Base-by-base conservation (phyloP, 2,329 filamentous ascomycete genomes). In the Cyphellophora attinorum region DNA sequence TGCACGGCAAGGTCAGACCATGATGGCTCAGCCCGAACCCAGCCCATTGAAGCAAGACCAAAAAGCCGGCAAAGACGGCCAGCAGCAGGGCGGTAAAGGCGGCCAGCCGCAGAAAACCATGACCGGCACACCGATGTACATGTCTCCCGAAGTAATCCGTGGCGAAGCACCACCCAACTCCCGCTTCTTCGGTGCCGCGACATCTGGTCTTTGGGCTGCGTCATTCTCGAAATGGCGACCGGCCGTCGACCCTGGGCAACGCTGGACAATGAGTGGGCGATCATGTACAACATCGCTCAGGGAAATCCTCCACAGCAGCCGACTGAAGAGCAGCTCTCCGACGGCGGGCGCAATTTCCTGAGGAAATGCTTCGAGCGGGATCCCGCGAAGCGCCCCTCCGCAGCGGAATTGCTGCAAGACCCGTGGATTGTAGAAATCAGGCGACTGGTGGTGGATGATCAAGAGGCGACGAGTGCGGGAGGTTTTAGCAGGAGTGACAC, bases 251-350 rank as follows among this genome's bases (percentile, higher is more conserved):
- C 91, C 1, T 98, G 91, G 91, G 85, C 86, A 16, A 85, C 81
- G 45, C 76, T 96, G 30, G 91, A 98, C 64, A 98, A 98, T 55
- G 91, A 98, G 60, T 98, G 88, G 86, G 91, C 91, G 27, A 96
- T 98, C 64, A 98, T 98, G 91, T 98, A 95, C 71, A 96, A 96
- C 65, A 98, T 98, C 53, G 91, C 91, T 1, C 89, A 94, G 56
- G 91, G 91, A 45, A 93, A 95, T 51, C 83, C 86, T 31, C 91
- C 91, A 5, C 81, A 85, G 54, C 69, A 95, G 37, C 91, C 91
- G 2, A 70, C 75, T 1, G 57, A 67, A 1, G 89, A 96, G 34
- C 89, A 96, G 59, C 73, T 98, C 44, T 91, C 83, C 52, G 73
- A 79, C 0, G 62, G 76, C 37, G 91, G 91, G 14, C 78, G 95